Evolutionary conservation across 2,329 filamentous ascomycete species (phyloP).

Genomic region (Furcasterigmium furcatum): DNA sequence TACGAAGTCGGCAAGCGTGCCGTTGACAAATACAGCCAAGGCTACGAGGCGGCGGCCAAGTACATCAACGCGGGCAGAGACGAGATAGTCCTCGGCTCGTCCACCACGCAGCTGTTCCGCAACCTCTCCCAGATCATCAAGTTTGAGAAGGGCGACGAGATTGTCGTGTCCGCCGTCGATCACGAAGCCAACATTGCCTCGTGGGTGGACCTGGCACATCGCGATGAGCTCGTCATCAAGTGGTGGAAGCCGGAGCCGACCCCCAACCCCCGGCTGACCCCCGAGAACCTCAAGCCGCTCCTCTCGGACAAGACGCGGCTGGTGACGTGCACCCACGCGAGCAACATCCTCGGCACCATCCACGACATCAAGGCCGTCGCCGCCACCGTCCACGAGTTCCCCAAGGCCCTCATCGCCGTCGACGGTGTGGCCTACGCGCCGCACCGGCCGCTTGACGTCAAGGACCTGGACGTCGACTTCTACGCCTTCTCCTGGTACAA

Average conservation of each 20-base stretch:
- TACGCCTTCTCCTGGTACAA: constrained; percentile 85
- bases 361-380: constrained; percentile 58
- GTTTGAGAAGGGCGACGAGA: constrained; percentile 57
- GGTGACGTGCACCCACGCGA: constrained; percentile 70
- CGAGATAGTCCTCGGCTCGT: constrained; percentile 70
- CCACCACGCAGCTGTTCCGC: constrained; percentile 73
- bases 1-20: constrained; percentile 60
- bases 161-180: constrained; percentile 69
- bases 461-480: constrained; percentile 67
- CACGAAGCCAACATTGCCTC: constrained; percentile 76
- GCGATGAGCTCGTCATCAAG: constrained; percentile 58
- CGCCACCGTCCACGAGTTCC: constrained; percentile 45
- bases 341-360: constrained; percentile 71
- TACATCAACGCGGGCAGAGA: constrained; percentile 67
- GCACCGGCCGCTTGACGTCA: constrained; percentile 67
- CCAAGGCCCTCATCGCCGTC: constrained; percentile 62
- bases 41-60: constrained; percentile 61
- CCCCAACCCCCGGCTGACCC: constrained; percentile 55
- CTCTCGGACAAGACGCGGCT: constrained; percentile 64
- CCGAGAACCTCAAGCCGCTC: constrained; percentile 53
- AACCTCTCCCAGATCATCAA: constrained; percentile 59
- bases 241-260: constrained; percentile 61
- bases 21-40: constrained; percentile 55
- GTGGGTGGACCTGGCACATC: constrained; percentile 66
- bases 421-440: constrained; percentile 77